phyloP scores from a whole-genome alignment of 2,329 filamentous ascomycete genomes.

The Fonsecaea multimorphosa region DNA sequence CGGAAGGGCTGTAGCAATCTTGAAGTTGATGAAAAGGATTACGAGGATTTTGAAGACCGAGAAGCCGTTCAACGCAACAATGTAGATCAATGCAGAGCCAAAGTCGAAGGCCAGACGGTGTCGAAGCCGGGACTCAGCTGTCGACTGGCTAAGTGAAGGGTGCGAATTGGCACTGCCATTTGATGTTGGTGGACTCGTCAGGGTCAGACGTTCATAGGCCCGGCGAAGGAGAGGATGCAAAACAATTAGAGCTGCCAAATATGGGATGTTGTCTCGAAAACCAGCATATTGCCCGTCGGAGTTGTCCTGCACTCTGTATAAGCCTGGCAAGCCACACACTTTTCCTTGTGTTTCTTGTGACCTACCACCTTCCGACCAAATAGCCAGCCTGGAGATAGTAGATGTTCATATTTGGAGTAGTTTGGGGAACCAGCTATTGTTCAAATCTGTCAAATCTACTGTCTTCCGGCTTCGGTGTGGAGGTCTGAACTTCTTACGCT shows the following conservation, averaged over 20 bases:
- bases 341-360: conserved; percentile 30
- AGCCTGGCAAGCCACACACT: conserved; percentile 19
- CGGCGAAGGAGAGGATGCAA: conserved; percentile 80
- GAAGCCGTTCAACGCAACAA: conserved; percentile 80
- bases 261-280: conserved; percentile 86
- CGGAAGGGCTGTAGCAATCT: conserved; percentile 74
- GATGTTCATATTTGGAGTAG: conserved; percentile 73
- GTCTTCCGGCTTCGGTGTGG: conserved; percentile 1
- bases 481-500: conserved; percentile 60
- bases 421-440: conserved; percentile 75
- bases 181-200: neutral
- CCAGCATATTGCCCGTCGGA: conserved; percentile 86
- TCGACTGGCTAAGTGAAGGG: conserved; percentile 38
- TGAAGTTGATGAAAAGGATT: conserved; percentile 83
- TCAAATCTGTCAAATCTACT: conserved; percentile 25
- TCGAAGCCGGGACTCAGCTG: conserved; percentile 65
- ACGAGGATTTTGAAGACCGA: conserved; percentile 80
- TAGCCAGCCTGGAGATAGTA: conserved; percentile 85
- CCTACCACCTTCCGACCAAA: conserved; percentile 84
- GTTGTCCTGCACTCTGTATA: conserved; percentile 67
- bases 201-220: conserved; percentile 65
- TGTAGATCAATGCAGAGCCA: conserved; percentile 77
- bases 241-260: conserved; percentile 73
- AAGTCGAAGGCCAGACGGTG: conserved; percentile 83
- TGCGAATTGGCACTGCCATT: conserved; percentile 23